phyloP scores from a whole-genome alignment of 2,329 filamentous ascomycete genomes.

The Lanzia echinophila region DNA sequence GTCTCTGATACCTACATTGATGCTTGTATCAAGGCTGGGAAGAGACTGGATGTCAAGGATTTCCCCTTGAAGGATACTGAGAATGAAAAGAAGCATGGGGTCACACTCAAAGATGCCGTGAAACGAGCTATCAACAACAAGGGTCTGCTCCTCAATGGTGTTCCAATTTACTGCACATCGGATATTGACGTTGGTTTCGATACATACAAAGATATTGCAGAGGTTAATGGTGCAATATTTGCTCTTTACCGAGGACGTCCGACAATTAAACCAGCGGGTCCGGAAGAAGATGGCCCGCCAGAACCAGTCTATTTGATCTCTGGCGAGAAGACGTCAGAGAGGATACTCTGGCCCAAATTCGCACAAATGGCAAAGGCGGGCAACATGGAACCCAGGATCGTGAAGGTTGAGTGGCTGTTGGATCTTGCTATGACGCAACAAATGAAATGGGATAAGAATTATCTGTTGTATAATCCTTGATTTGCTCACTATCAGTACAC shows the following conservation, averaged over 20 bases:
- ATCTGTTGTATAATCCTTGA: slow-evolving; percentile 36
- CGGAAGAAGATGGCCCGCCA: slow-evolving; percentile 50
- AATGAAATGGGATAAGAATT: slow-evolving; percentile 59
- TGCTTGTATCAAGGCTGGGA: slow-evolving; percentile 61
- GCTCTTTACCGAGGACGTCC: slow-evolving; percentile 56
- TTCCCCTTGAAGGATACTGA: slow-evolving; percentile 65
- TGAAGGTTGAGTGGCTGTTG: slow-evolving; percentile 82
- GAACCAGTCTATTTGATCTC: slow-evolving; percentile 81
- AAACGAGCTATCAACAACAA: slow-evolving; percentile 68
- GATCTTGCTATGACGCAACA: slow-evolving; percentile 85
- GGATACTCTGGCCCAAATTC: slow-evolving; percentile 73
- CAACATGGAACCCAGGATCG: slow-evolving; percentile 74
- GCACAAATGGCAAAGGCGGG: slow-evolving; percentile 69
- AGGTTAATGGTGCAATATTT: slow-evolving; percentile 82
- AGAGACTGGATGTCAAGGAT: slow-evolving; percentile 56
- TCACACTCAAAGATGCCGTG: slow-evolving; percentile 63
- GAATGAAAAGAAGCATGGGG: slow-evolving; percentile 63
- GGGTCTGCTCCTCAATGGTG: slow-evolving; percentile 65
- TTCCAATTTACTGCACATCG: slow-evolving; percentile 79
- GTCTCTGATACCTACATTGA: slow-evolving; percentile 76
- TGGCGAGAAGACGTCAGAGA: slow-evolving; percentile 59
- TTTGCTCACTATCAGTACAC: no score
- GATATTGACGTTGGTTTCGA: slow-evolving; percentile 74
- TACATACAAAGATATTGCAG: slow-evolving; percentile 78
- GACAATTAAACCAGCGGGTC: slow-evolving; percentile 56